These are phyloP conservation scores for Moesziomyces aphidis DNA, from an alignment of 1,284 basidiomycete species.

Conservation along the genomic window DNA sequence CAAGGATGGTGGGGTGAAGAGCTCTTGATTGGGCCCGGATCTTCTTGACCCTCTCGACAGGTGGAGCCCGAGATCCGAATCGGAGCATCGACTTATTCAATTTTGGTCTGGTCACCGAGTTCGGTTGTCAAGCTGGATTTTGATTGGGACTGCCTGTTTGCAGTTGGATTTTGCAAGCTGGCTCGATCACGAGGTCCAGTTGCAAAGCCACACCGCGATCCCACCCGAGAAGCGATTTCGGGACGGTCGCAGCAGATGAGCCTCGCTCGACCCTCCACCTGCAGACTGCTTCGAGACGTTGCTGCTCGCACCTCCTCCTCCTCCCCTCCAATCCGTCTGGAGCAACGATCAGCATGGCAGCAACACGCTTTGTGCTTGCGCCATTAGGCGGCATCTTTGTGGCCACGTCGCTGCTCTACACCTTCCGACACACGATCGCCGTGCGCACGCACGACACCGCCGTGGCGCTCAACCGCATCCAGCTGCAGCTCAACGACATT, in stretches of 20 bases:
- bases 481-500: conserved; percentile 48
- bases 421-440: conserved; percentile 49
- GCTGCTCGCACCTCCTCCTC: neutral
- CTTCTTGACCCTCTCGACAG: conserved; percentile 1
- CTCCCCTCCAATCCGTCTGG: neutral
- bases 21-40: neutral
- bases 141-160: conserved; percentile 15
- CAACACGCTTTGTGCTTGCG: conserved; percentile 37
- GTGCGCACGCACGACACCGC: conserved; percentile 49
- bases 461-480: conserved; percentile 35
- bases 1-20: no score
- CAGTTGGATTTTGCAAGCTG: neutral
- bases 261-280: neutral
- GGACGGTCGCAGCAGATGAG: neutral
- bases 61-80: conserved; percentile 28
- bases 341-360: conserved; percentile 20
- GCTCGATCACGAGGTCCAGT: neutral
- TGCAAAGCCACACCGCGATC: neutral
- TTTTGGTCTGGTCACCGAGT: neutral
- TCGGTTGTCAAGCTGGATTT: neutral
- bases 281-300: neutral
- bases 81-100: conserved; percentile 2
- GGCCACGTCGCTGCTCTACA: conserved; percentile 50
- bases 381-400: conserved; percentile 49
- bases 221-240: neutral